Evolutionary conservation across 352 stramenopile genomes (phyloP).

Genomic region (Pythium brachiatum): DNA sequence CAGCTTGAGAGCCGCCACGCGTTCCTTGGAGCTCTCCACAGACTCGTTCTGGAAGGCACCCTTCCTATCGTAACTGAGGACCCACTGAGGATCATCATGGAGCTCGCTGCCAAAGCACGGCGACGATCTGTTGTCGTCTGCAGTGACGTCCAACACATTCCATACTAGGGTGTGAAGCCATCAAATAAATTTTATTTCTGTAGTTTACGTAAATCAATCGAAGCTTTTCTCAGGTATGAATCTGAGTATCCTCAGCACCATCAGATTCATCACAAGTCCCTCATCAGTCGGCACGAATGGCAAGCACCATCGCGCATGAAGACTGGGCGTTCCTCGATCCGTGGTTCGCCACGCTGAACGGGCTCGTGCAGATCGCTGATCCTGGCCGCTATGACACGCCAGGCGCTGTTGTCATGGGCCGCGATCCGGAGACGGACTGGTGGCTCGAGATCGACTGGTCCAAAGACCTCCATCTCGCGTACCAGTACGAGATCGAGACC

Average conservation of each 20-base stretch:
- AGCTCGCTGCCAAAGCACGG: neutral
- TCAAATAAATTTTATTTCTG: neutral
- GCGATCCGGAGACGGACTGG: slow-evolving; percentile 12
- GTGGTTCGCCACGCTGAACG: slow-evolving; percentile 2
- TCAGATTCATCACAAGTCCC: neutral
- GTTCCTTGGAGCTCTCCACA: neutral
- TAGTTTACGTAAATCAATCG: no score
- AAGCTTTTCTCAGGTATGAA: neutral
- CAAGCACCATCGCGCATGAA: neutral
- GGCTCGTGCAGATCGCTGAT: neutral
- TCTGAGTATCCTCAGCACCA: neutral
- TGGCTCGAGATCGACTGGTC: slow-evolving; percentile 2
- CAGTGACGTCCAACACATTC: neutral
- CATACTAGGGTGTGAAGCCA: neutral
- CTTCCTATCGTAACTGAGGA: neutral
- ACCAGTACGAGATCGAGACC: neutral
- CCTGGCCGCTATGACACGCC: neutral
- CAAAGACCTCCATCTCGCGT: neutral
- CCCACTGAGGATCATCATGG: neutral
- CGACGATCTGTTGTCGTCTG: neutral
- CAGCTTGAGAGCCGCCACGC: neutral
- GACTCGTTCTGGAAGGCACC: neutral
- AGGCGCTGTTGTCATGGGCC: neutral
- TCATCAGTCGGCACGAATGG: neutral
- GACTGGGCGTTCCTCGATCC: slow-evolving; percentile 10